Base-by-base conservation (phyloP, 2,329 filamentous ascomycete genomes). In the Akanthomyces uredinophilus region DNA sequence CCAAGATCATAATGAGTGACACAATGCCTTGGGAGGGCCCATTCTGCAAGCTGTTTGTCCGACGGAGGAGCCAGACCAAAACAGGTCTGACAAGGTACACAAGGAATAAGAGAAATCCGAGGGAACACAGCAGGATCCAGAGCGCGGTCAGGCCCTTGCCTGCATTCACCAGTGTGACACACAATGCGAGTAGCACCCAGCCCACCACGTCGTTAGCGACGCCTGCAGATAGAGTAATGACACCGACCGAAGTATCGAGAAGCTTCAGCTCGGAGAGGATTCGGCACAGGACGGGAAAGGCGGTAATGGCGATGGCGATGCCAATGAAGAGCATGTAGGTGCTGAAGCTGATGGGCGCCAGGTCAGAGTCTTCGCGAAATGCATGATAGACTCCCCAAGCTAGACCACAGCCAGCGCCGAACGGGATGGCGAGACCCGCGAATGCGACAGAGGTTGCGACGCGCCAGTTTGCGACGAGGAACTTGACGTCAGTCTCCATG, bases 241-340 rank as follows among this genome's bases (percentile, higher is more conserved):
- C 85, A 70, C 93, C 93, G 5, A 96, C 93, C 0, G 88, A 84
- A 2, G 92, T 95, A 60, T 84, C 79, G 5, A 98, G 86, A 55
- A 98, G 80, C 69, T 96, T 95, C 59, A 98, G 80, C 74, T 96
- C 93, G 0, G 92, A 94, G 66, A 98, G 78, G 67, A 98, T 98
- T 73, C 94, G 90, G 71, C 94, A 97, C 14, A 98, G 84, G 0
- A 98, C 94, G 0, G 94, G 94, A 69, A 98, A 88, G 10, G 86
- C 92, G 65, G 94, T 97, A 68, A 98, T 98, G 32, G 92, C 90
- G 75, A 97, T 88, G 0, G 94, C 94, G 59, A 96, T 93, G 74
- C 93, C 94, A 66, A 97, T 90, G 72, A 98, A 98, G 32, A 83
- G 75, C 64, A 80, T 79, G 53, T 92, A 85, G 13, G 81, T 77